A percentile compares a stretch with the other conserved stretches of the same genome.
Evolutionary conservation across 2,329 filamentous ascomycete genomes (phyloP).

Genomic region (Fusarium sp.): DNA sequence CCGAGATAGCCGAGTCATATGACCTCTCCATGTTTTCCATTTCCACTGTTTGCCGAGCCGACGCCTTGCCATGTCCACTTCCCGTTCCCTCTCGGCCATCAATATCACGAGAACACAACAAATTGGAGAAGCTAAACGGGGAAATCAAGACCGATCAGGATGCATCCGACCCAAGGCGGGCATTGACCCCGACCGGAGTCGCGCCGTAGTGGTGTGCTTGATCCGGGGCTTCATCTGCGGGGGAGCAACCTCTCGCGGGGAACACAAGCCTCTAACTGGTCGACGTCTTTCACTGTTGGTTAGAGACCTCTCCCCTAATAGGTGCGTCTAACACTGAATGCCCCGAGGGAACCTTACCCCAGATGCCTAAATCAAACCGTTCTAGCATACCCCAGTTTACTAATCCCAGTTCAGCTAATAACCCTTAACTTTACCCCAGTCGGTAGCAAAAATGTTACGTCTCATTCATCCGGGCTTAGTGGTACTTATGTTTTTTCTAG

Average conservation of each 20-base stretch:
- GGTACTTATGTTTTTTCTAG: conserved; percentile 12
- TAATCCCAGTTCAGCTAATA: conserved; percentile 3
- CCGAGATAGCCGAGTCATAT: not conserved
- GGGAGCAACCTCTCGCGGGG: conserved; percentile 11
- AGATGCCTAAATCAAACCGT: conserved; percentile 38
- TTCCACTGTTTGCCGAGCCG: not conserved
- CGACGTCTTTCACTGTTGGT: not conserved
- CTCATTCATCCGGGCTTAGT: conserved; percentile 16
- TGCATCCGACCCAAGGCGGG: conserved; percentile 27
- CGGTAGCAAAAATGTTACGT: conserved; percentile 15
- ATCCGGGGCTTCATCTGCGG: conserved; percentile 29
- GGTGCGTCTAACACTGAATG: conserved; percentile 29
- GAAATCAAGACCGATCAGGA: conserved; percentile 37
- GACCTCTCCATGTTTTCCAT: not conserved
- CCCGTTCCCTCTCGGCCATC: conserved; percentile 2
- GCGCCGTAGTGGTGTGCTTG: conserved; percentile 39
- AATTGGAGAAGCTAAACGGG: conserved; percentile 35
- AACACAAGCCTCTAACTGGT: not conserved
- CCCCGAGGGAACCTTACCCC: conserved; percentile 26
- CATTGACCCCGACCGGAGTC: conserved; percentile 36
- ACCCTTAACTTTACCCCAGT: conserved; percentile 1
- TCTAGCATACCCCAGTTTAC: conserved; percentile 4
- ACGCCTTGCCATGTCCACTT: not conserved
- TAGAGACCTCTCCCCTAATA: conserved; percentile 12
- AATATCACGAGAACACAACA: not conserved